These are phyloP conservation scores for Talaromyces piceae DNA, from an alignment of 2,329 filamentous ascomycete genomes.

Conservation along the genomic window DNA sequence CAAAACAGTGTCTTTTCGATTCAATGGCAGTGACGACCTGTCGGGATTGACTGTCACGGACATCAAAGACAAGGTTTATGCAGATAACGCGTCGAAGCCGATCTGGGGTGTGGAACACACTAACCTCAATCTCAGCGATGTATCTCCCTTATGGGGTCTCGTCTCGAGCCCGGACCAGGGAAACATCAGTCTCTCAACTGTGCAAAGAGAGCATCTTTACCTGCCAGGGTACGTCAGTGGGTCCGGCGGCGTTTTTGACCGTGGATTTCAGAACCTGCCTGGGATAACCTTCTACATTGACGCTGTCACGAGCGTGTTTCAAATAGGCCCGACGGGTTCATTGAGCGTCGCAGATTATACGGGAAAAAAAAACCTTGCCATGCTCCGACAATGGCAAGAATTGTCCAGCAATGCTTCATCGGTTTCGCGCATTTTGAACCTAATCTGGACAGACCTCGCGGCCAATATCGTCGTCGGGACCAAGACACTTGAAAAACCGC, in stretches of 20 bases:
- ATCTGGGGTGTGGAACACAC: constrained; percentile 35
- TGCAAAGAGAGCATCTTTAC: constrained; percentile 24
- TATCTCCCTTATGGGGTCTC: constrained; percentile 36
- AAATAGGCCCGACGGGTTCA: constrained; percentile 17
- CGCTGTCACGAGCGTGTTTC: not conserved
- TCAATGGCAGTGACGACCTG: constrained; percentile 36
- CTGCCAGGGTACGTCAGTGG: constrained; percentile 16
- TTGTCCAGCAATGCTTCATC: constrained; percentile 21
- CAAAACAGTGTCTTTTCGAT: constrained; percentile 39
- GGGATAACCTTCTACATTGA: not conserved
- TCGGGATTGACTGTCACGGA: constrained; percentile 26
- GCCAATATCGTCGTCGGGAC: constrained; percentile 39
- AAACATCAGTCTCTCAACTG: constrained; percentile 26
- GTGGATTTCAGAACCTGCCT: constrained; percentile 9
- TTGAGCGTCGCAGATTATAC: constrained; percentile 28
- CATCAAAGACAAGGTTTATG: constrained; percentile 33
- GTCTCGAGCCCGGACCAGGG: constrained; percentile 24
- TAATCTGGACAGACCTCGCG: constrained; percentile 41
- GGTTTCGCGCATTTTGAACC: constrained; percentile 33
- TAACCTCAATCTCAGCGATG: constrained; percentile 18
- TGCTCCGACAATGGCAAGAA: constrained; percentile 37
- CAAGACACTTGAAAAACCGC: not conserved
- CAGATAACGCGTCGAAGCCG: constrained; percentile 22
- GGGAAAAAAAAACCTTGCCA: constrained; percentile 31
- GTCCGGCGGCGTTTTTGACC: constrained; percentile 4